These are phyloP conservation scores for Cinnamomum chago DNA, from an alignment of 164 flowering plant species.

Conservation along the genomic window DNA sequence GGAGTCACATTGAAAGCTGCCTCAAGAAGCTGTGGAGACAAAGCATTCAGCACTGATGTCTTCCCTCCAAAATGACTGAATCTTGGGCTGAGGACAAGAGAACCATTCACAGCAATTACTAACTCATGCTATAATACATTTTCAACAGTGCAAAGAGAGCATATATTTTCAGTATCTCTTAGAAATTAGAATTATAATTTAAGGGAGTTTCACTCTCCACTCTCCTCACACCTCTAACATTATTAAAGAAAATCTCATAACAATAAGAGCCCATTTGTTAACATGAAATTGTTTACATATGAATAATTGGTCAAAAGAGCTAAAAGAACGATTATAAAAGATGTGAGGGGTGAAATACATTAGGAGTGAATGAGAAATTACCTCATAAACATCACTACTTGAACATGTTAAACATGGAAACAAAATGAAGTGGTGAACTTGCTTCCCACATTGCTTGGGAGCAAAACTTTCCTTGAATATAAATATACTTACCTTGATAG, in stretches of 20 bases:
- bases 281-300: background rate
- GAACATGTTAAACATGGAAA: too few species aligned
- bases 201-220: too few species aligned
- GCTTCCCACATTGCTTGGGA: too few species aligned
- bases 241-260: background rate
- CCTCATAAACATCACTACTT: too few species aligned
- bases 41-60: conserved; percentile 39
- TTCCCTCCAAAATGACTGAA: conserved; percentile 54
- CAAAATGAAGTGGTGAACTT: too few species aligned
- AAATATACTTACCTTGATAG: too few species aligned
- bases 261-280: background rate
- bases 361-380: too few species aligned
- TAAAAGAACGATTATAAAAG: too few species aligned
- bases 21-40: conserved; percentile 49
- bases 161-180: background rate
- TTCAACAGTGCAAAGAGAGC: background rate
- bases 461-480: too few species aligned
- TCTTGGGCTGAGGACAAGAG: conserved; percentile 32
- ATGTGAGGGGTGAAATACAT: too few species aligned
- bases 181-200: background rate
- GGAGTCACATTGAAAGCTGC: conserved; percentile 49
- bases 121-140: background rate
- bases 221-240: background rate
- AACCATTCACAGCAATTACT: background rate
- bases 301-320: too few species aligned